Percentiles rank a stretch among this genome's conserved stretches.
Conservation (phyloP, 345 rosid species). For the Hibiscus trionum region DNA sequence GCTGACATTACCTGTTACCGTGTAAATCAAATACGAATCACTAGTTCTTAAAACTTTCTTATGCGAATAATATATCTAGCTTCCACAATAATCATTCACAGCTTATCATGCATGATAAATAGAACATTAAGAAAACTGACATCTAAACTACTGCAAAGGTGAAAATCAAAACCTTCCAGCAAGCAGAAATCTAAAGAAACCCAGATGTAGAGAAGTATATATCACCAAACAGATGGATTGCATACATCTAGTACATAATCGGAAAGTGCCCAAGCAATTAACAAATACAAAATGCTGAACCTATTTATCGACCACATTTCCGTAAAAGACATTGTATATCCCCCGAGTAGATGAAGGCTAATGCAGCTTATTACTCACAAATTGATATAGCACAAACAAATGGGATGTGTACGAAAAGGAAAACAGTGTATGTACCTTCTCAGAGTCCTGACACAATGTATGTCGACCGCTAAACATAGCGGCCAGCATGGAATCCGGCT, state of each 20-base stretch:
- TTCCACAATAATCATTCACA: no score
- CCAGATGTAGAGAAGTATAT: neutral
- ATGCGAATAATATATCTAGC: no score
- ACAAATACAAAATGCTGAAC: neutral
- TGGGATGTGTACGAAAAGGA: neutral
- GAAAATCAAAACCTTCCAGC: neutral
- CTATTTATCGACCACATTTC: neutral
- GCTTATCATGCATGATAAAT: neutral
- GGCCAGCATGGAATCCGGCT: slow-evolving; percentile 89
- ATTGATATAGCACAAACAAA: neutral
- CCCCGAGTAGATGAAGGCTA: neutral
- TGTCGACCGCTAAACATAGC: slow-evolving; percentile 92
- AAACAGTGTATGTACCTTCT: slow-evolving; percentile 28
- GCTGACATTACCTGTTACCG: no score
- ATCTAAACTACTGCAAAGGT: neutral
- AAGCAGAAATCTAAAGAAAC: neutral
- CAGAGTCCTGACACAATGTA: slow-evolving; percentile 47
- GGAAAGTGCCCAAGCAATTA: neutral
- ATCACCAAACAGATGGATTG: neutral
- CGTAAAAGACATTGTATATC: neutral
- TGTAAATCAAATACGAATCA: no score
- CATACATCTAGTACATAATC: neutral
- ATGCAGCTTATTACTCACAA: neutral
- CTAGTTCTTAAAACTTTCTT: no score
- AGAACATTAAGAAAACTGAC: neutral